Percentiles rank a stretch among this genome's conserved stretches.
phyloP scores from a whole-genome alignment of 1,139 yeast species.

The Hansenula lynferdii region DNA sequence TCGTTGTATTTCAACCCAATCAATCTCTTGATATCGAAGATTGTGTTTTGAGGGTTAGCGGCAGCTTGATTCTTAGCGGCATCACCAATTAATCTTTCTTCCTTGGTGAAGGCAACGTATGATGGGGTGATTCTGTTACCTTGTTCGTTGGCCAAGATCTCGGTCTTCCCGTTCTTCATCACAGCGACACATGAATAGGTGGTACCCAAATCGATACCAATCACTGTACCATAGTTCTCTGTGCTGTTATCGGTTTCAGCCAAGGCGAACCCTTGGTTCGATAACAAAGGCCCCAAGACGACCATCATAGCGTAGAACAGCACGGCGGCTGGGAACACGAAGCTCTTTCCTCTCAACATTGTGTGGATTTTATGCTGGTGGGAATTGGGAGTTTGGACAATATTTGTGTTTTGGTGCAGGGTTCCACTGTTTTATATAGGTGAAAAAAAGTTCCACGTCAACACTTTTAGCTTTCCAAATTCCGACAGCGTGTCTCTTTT shows the following conservation, averaged over 20 bases:
- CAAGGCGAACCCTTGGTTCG: conserved; percentile 25
- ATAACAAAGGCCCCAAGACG: conserved; percentile 52
- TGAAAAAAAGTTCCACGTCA: neutral
- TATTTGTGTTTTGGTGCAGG: neutral
- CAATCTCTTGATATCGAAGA: conserved; percentile 97
- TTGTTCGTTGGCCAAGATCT: conserved; percentile 98
- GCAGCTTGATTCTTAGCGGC: conserved; percentile 99
- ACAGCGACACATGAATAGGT: conserved; percentile 98
- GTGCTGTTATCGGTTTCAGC: conserved; percentile 43
- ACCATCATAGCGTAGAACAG: conserved; percentile 52
- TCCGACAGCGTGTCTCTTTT: neutral
- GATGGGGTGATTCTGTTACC: conserved; percentile 99
- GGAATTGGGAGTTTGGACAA: too few species aligned
- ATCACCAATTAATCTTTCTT: conserved; percentile 98
- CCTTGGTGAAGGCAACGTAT: conserved; percentile 96
- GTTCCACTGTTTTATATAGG: too few species aligned
- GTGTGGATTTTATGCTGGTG: neutral
- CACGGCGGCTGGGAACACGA: conserved; percentile 48
- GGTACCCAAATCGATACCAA: conserved; percentile 85
- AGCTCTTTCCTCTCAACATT: conserved; percentile 31
- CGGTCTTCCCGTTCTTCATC: conserved; percentile 85
- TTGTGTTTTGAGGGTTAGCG: conserved; percentile 94
- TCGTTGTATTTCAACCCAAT: conserved; percentile 95
- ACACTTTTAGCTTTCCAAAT: too few species aligned
- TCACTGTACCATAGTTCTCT: conserved; percentile 70